Percentiles rank a stretch among this genome's conserved stretches.
Evolutionary conservation across 371 early-diverging fungal genomes (phyloP).

Genomic region (Mortierella sp.): DNA sequence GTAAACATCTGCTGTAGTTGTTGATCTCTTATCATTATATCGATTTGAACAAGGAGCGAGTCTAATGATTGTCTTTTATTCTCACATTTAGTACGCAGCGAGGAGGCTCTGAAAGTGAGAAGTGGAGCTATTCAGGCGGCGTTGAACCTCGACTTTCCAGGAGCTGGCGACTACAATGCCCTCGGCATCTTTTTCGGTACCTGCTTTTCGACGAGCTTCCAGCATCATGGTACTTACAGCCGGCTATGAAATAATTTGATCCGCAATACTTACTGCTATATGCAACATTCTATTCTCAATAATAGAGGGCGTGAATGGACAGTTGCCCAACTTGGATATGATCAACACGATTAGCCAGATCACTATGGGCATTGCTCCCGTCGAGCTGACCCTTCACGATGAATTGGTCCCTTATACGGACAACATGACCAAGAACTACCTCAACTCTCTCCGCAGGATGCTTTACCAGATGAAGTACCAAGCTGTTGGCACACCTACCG

Average conservation of each 20-base stretch:
- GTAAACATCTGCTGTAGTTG: constrained; percentile 22
- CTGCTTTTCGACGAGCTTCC: neutral
- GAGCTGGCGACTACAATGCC: constrained; percentile 74
- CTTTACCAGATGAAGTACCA: constrained; percentile 76
- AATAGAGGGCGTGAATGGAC: constrained; percentile 93
- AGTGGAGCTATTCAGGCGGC: constrained; percentile 94
- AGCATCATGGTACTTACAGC: neutral
- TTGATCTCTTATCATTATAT: too few relatives aligned
- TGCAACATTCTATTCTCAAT: neutral
- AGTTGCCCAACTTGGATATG: constrained; percentile 93
- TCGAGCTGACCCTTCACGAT: constrained; percentile 50
- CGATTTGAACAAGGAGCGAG: neutral
- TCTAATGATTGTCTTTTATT: neutral
- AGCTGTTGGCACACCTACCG: constrained; percentile 78
- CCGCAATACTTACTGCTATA: neutral
- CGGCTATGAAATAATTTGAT: neutral
- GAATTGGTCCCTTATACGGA: constrained; percentile 44
- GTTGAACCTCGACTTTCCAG: constrained; percentile 89
- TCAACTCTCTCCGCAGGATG: constrained; percentile 67
- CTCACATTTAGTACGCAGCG: constrained; percentile 20
- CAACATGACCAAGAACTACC: constrained; percentile 55
- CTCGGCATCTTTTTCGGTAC: constrained; percentile 87
- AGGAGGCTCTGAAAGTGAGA: constrained; percentile 56
- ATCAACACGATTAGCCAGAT: constrained; percentile 66
- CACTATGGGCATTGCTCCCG: constrained; percentile 29